Conservation (phyloP, 345 rosid genomes). For the Psidium guajava region DNA sequence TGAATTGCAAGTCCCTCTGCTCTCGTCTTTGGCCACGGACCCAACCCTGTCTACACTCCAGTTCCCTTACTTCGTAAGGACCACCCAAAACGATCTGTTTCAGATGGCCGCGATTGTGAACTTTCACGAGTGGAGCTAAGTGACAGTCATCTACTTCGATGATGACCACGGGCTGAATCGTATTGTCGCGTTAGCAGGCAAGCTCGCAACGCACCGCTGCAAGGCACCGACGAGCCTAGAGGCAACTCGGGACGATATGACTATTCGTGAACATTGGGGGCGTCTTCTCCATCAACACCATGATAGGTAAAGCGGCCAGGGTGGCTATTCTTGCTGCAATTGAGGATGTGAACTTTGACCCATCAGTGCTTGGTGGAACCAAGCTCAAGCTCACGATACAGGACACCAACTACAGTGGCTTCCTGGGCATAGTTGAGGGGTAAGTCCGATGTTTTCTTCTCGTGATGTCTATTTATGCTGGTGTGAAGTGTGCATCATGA, state of each 20-base stretch:
- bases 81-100: slow-evolving; percentile 57
- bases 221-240: slow-evolving; percentile 51
- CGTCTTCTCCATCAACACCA: no score
- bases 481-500: no score
- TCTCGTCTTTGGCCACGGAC: slow-evolving; percentile 79
- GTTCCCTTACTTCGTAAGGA: slow-evolving; percentile 65
- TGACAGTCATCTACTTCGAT: slow-evolving; percentile 58
- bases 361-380: no score
- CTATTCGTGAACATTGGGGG: not conserved
- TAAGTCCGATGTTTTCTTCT: no score
- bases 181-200: slow-evolving; percentile 62
- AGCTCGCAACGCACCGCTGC: slow-evolving; percentile 49
- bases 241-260: slow-evolving; percentile 51
- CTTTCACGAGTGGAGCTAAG: slow-evolving; percentile 74
- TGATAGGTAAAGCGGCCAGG: no score
- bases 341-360: no score
- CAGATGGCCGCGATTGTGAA: slow-evolving; percentile 72
- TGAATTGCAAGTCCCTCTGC: slow-evolving; percentile 47
- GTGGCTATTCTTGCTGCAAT: no score
- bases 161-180: slow-evolving; percentile 86
- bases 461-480: no score
- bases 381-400: no score
- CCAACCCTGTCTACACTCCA: slow-evolving; percentile 70
- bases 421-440: no score
- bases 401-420: no score